These are phyloP conservation scores for Catenaria anguillulae DNA, from an alignment of 371 early-diverging fungal species.

Conservation along the genomic window DNA sequence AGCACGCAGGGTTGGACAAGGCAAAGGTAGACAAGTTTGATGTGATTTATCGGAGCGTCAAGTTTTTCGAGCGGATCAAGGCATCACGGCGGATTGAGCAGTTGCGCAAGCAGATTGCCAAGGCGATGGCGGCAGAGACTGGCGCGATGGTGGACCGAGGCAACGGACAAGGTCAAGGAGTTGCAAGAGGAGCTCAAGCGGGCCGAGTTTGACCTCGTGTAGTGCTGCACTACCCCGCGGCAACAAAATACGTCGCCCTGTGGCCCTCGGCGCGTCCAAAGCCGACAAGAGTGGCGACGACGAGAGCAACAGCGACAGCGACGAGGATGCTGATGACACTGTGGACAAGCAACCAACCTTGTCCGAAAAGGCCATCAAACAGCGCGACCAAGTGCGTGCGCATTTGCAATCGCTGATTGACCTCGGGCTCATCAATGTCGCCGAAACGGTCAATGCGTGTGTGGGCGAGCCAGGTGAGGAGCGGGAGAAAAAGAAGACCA, in stretches of 20 bases:
- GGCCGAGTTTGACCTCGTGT: background rate
- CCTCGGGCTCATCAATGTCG: background rate
- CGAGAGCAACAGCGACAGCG: too few species aligned
- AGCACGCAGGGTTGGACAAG: background rate
- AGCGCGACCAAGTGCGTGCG: background rate
- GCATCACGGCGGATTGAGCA: background rate
- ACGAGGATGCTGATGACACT: too few species aligned
- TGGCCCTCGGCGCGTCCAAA: background rate
- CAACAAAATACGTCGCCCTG: background rate
- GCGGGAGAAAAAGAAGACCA: background rate
- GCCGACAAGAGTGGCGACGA: background rate
- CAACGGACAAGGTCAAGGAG: too few species aligned
- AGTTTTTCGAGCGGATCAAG: background rate
- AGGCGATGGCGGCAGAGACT: background rate
- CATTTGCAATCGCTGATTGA: background rate
- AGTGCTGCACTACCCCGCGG: conserved; percentile 2
- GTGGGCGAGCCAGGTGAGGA: background rate
- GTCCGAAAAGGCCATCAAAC: background rate
- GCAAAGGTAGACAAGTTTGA: background rate
- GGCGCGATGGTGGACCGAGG: too few species aligned
- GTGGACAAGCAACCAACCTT: too few species aligned
- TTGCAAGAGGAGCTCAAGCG: too few species aligned
- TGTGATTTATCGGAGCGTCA: background rate
- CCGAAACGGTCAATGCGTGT: background rate
- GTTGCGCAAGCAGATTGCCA: background rate